phyloP scores from a whole-genome alignment of 2,329 filamentous ascomycete genomes.

The Exophiala spinifera region DNA sequence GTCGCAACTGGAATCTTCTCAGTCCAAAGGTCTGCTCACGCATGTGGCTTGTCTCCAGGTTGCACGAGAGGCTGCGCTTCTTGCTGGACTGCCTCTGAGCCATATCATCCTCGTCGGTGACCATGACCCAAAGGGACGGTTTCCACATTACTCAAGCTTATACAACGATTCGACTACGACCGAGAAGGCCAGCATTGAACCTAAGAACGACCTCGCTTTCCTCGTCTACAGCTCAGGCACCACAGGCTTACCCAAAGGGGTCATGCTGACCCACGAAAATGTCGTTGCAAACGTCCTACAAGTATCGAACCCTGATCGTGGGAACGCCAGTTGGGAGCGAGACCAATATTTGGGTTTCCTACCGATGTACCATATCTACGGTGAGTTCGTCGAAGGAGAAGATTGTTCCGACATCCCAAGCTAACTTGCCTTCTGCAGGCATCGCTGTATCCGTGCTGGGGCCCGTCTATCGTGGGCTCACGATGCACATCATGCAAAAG shows the following conservation, averaged over 20 bases:
- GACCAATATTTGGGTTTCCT: slow-evolving; percentile 74
- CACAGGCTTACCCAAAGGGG: slow-evolving; percentile 85
- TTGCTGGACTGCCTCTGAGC: slow-evolving; percentile 66
- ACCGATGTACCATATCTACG: slow-evolving; percentile 90
- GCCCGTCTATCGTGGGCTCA: slow-evolving; percentile 58
- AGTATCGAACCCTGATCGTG: slow-evolving; percentile 52
- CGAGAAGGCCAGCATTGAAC: slow-evolving; percentile 62
- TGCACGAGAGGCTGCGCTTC: slow-evolving; percentile 65
- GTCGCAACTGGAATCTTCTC: slow-evolving; percentile 75
- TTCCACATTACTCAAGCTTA: slow-evolving; percentile 60
- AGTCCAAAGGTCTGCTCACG: slow-evolving; percentile 71
- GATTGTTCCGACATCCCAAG: slow-evolving; percentile 27
- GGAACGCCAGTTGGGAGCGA: slow-evolving; percentile 54
- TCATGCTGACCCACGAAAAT: slow-evolving; percentile 80
- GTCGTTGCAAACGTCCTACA: slow-evolving; percentile 71
- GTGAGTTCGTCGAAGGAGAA: background rate
- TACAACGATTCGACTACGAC: slow-evolving; percentile 56
- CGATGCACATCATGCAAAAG: slow-evolving; percentile 68
- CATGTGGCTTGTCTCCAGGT: slow-evolving; percentile 63
- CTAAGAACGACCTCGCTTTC: slow-evolving; percentile 72
- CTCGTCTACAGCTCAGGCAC: slow-evolving; percentile 87
- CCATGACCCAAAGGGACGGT: slow-evolving; percentile 39
- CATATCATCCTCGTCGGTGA: slow-evolving; percentile 75
- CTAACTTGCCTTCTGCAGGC: slow-evolving; percentile 48
- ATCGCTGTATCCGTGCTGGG: slow-evolving; percentile 64